Conservation (phyloP, 169 alveolate genomes). For the Nephromyces sp. region DNA sequence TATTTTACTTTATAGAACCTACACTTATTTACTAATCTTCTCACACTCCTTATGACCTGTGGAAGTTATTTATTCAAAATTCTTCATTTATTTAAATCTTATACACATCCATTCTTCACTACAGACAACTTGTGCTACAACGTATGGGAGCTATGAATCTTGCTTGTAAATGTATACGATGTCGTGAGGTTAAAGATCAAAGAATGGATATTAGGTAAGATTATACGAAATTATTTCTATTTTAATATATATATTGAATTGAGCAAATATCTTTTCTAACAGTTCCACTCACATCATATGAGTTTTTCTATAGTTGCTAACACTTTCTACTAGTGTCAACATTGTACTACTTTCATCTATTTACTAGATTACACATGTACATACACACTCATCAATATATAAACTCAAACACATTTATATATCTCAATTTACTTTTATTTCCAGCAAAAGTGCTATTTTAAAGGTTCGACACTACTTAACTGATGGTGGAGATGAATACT, state of each 20-base stretch:
- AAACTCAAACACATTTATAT: neutral
- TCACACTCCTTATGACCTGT: too few relatives aligned
- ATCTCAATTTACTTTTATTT: neutral
- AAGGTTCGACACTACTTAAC: conserved; percentile 6
- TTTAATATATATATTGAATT: neutral
- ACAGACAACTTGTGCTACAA: conserved; percentile 42
- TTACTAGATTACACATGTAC: neutral
- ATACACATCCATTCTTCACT: neutral
- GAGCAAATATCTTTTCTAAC: neutral
- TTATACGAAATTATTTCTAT: conserved; percentile 2
- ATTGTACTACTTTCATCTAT: conserved; percentile 1
- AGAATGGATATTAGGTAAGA: conserved; percentile 34
- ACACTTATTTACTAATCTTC: too few relatives aligned
- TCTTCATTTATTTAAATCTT: too few relatives aligned
- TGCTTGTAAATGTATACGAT: conserved; percentile 78
- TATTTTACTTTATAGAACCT: too few relatives aligned
- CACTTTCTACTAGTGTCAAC: conserved; percentile 6
- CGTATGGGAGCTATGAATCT: conserved; percentile 62
- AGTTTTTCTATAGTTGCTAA: conserved; percentile 32
- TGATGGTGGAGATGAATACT: conserved; percentile 31
- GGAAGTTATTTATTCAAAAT: too few relatives aligned
- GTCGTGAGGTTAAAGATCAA: conserved; percentile 76
- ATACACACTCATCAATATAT: neutral
- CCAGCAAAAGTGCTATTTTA: conserved; percentile 13
- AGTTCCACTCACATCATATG: too few relatives aligned